Conservation (phyloP, 1,284 basidiomycete genomes). For the Cutaneotrichosporon sp. region DNA sequence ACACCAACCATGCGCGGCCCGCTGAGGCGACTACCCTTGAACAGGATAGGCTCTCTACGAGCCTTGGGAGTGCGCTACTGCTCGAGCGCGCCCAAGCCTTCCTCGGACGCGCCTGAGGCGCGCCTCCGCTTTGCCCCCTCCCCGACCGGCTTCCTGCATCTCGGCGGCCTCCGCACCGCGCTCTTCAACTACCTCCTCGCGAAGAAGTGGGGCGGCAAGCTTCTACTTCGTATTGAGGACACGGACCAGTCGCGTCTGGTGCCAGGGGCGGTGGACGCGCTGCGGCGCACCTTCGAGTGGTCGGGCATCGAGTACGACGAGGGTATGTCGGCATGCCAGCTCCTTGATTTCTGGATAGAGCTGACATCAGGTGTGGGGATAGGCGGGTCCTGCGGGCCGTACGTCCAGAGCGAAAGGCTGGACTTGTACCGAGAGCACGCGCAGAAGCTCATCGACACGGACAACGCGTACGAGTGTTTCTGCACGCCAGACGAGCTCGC, state of each 20-base stretch:
- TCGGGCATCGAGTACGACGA: slow-evolving; percentile 91
- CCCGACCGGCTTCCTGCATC: slow-evolving; percentile 90
- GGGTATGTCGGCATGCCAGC: slow-evolving; percentile 60
- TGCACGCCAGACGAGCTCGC: slow-evolving; percentile 72
- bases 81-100: neutral
- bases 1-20: neutral
- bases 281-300: slow-evolving; percentile 79
- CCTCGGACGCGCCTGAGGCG: slow-evolving; percentile 13
- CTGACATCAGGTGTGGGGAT: slow-evolving; percentile 6
- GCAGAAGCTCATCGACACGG: slow-evolving; percentile 70
- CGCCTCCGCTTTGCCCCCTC: slow-evolving; percentile 91
- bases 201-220: slow-evolving; percentile 75
- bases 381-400: slow-evolving; percentile 10
- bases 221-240: slow-evolving; percentile 89
- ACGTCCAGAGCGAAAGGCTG: slow-evolving; percentile 75
- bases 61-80: neutral
- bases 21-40: neutral
- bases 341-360: neutral
- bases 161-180: slow-evolving; percentile 94
- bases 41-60: neutral
- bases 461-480: slow-evolving; percentile 93
- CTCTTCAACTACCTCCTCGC: slow-evolving; percentile 91
- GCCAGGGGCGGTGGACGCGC: slow-evolving; percentile 77
- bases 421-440: slow-evolving; percentile 79
- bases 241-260: slow-evolving; percentile 86